Evolutionary conservation across 306 rosid genomes (phyloP), one percentile per base, ranked within the genome.

Genomic region (Dryas octopetala): DNA sequence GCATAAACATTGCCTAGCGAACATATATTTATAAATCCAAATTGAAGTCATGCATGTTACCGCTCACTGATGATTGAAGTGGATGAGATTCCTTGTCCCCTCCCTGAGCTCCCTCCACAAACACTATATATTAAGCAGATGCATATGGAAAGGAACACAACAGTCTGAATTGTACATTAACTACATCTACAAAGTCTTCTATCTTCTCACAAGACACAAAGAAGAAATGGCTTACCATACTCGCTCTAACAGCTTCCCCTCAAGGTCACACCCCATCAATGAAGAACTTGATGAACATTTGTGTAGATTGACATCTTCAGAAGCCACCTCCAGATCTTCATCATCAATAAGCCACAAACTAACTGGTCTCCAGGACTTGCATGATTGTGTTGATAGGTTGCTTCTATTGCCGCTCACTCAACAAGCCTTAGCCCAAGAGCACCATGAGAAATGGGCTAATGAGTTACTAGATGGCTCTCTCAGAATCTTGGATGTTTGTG

Each of bases 61-160:
- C 46, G 7, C 40, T 38, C 14, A 44, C 11, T 75, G 75, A 60
- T 66, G 32, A 59, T 40, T 45, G 64, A 48, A 59, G 46, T 7
- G 11, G 60, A 62, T 32, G 82, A 63, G 84, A 85, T 78, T 81
- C 83, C 78, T 14, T 81, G 83, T 72, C 78, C 72, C 80, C 77
- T 41, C 19, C 0, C 19, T 19, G 19, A 19, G 19, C 19, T 19
- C 28, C 54, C 5, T 44, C 16, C 44, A 44, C 76, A 14, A 54
- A 44, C 75, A 11, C 45, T 44, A 57, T 71, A 71, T 44, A 71
- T 13, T 26, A 44, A 8, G 45, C 19, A 57, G 17, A 23, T 71
- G 26, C 66, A 43, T 26, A 9, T 19, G 52, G 54, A 57, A 14
- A 44, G 48, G 43, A 68, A 61, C 55, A 32, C 49, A 44, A 70